Evolutionary conservation across 805 yeast species (phyloP).

Genomic region (Saturnispora mendoncae): DNA sequence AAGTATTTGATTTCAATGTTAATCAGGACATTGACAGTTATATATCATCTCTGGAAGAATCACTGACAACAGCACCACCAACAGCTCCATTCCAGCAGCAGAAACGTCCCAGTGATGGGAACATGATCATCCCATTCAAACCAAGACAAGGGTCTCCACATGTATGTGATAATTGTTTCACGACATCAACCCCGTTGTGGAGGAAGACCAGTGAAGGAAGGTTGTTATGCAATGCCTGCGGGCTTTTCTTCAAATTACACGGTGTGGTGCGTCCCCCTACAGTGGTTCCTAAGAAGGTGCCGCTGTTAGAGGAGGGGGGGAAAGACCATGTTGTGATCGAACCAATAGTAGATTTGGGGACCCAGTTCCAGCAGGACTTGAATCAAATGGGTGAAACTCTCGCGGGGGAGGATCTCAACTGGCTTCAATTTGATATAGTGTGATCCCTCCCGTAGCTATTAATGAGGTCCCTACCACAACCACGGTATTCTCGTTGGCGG

Average conservation of each 20-base stretch:
- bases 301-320: conserved; percentile 6
- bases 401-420: conserved; percentile 29
- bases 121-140: conserved; percentile 23
- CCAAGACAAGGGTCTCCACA: conserved; percentile 7
- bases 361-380: conserved; percentile 17
- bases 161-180: conserved; percentile 77
- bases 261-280: conserved; percentile 39
- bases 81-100: background rate
- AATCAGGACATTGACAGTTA: background rate
- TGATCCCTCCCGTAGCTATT: background rate
- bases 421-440: conserved; percentile 28
- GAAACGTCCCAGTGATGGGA: background rate
- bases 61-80: background rate
- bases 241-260: conserved; percentile 78
- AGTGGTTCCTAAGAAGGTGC: conserved; percentile 6
- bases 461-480: conserved; percentile 31
- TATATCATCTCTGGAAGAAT: background rate
- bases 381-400: conserved; percentile 28
- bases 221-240: conserved; percentile 90
- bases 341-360: conserved; percentile 13
- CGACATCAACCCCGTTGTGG: conserved; percentile 92
- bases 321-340: conserved; percentile 2
- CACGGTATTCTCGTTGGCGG: conserved; percentile 28
- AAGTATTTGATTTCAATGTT: background rate
- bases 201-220: conserved; percentile 72